Evolutionary conservation across 768 basidiomycete genomes (phyloP).

Genomic region (Lactarius hatsudake): DNA sequence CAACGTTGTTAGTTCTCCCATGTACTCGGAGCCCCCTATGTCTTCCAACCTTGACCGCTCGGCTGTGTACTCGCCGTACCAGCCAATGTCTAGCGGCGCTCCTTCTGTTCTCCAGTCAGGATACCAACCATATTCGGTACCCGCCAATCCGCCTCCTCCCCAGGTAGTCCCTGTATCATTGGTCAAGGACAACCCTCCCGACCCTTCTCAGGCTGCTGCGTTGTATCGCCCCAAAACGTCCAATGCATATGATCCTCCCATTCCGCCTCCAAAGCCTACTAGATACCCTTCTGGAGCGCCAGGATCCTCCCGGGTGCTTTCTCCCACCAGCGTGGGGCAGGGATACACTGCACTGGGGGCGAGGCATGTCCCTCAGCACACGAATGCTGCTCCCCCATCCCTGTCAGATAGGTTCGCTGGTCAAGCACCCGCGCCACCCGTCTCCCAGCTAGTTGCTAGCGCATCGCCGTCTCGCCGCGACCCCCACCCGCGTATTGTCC

Average conservation of each 20-base stretch:
- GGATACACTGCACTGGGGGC: conserved; percentile 7
- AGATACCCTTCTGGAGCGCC: conserved; percentile 11
- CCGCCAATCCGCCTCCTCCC: conserved; percentile 22
- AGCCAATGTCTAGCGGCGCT: conserved; percentile 24
- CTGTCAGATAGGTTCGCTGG: conserved; percentile 1
- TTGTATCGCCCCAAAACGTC: conserved; percentile 31
- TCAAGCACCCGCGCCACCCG: conserved; percentile 4
- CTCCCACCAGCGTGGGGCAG: conserved; percentile 15
- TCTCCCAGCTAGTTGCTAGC: neutral
- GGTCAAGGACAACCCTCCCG: conserved; percentile 3
- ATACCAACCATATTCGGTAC: conserved; percentile 26
- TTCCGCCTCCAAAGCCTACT: conserved; percentile 29
- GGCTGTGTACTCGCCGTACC: conserved; percentile 32
- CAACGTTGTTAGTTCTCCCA: conserved; percentile 9
- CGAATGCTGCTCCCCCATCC: conserved; percentile 4
- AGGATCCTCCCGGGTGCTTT: conserved; percentile 9
- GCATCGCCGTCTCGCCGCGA: conserved; percentile 15
- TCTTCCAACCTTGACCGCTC: conserved; percentile 23
- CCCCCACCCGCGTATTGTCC: conserved; percentile 7
- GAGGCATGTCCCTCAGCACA: conserved; percentile 5
- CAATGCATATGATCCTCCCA: conserved; percentile 37
- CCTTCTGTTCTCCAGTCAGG: conserved; percentile 26
- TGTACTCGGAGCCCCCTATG: conserved; percentile 11
- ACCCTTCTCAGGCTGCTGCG: conserved; percentile 13
- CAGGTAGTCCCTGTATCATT: neutral